These are phyloP conservation scores for Vicia villosa DNA, from an alignment of 306 rosid genomes.

Conservation along the genomic window DNA sequence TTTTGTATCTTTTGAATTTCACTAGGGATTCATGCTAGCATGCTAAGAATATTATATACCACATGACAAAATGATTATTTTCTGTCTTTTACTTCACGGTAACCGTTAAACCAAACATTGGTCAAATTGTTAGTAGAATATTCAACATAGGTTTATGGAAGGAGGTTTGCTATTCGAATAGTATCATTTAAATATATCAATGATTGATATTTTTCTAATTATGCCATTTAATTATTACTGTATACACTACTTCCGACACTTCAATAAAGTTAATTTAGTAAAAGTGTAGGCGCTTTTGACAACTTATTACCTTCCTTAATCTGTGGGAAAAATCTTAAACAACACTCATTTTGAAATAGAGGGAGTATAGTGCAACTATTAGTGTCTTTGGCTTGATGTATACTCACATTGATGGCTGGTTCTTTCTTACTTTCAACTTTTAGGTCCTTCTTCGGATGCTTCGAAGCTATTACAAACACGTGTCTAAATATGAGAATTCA, in stretches of 20 bases:
- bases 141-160: conserved; percentile 7
- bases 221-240: too few relatives aligned
- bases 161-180: not conserved
- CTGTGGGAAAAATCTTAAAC: too few relatives aligned
- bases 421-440: conserved; percentile 30
- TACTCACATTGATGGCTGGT: conserved; percentile 22
- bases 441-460: conserved; percentile 99
- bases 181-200: too few relatives aligned
- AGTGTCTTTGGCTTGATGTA: not conserved
- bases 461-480: conserved; percentile 77
- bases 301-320: too few relatives aligned
- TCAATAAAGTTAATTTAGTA: too few relatives aligned
- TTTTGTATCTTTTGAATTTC: conserved; percentile 12
- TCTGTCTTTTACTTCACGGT: not conserved
- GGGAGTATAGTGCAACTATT: not conserved
- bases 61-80: conserved; percentile 1
- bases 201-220: too few relatives aligned
- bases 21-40: not conserved
- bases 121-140: not conserved
- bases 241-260: too few relatives aligned
- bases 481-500: conserved; percentile 74
- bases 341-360: too few relatives aligned
- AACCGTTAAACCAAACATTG: not conserved
- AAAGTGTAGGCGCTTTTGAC: too few relatives aligned
- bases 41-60: not conserved